A percentile compares a stretch with the other conserved stretches of the same genome.
These are phyloP conservation scores for Nadsonia fulvescens DNA, from an alignment of 805 yeast species.

Conservation along the genomic window DNA sequence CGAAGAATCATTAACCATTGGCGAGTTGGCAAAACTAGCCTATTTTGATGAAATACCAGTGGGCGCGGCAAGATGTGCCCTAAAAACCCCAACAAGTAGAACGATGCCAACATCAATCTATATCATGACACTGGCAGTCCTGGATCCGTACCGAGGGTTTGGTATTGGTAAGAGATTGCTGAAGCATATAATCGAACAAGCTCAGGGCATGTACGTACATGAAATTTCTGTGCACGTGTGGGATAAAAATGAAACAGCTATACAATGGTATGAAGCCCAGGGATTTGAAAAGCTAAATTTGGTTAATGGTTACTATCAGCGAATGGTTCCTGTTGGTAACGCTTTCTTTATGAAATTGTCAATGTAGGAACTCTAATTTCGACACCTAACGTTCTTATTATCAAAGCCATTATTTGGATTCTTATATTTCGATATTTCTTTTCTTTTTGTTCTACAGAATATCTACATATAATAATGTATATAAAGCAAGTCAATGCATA, in stretches of 20 bases:
- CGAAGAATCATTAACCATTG: constrained; percentile 26
- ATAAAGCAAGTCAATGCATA: no score
- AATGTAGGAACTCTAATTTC: background rate
- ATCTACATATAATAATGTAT: no score
- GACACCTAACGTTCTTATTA: no score
- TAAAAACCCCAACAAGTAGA: constrained; percentile 26
- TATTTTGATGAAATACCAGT: constrained; percentile 66
- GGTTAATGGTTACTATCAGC: constrained; percentile 29
- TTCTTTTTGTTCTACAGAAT: no score
- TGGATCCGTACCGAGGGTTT: constrained; percentile 39
- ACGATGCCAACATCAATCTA: constrained; percentile 37
- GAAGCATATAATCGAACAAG: constrained; percentile 35
- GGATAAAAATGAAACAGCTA: constrained; percentile 23
- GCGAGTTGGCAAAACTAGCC: constrained; percentile 38
- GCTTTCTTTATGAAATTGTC: constrained; percentile 22
- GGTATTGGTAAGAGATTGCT: constrained; percentile 48
- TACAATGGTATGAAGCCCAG: constrained; percentile 32
- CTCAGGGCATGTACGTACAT: constrained; percentile 35
- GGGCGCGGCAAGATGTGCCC: constrained; percentile 45
- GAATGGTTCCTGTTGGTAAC: constrained; percentile 26
- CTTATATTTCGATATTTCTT: no score
- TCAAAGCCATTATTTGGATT: no score
- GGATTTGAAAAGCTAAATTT: constrained; percentile 29
- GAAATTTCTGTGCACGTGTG: constrained; percentile 38
- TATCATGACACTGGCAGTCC: constrained; percentile 50